Evolutionary conservation across 2,329 filamentous ascomycete genomes (phyloP), one percentile per base, ranked within the genome.

Genomic region (Dactylellina leptospora): DNA sequence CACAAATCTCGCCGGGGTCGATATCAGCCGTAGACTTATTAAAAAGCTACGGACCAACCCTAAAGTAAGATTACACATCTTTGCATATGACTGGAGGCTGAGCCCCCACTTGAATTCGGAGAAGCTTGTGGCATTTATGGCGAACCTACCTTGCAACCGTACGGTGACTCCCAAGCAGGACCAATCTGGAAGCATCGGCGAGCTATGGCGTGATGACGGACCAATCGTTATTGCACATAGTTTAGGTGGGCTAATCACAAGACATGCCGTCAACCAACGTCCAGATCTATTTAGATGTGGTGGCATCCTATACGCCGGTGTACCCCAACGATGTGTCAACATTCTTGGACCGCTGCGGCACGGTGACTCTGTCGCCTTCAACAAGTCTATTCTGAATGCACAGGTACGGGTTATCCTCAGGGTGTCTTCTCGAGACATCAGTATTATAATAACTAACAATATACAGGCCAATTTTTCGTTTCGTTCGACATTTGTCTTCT

Each of bases 21-120:
- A 97, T 78, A 93, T 97, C 66, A 91, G 91, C 3, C 88, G 87
- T 66, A 86, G 91, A 38, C 82, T 97, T 0, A 88, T 97, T 79
- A 93, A 91, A 78, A 88, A 89, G 61, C 80, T 96, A 18, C 85
- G 86, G 75, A 87, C 91, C 10, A 96, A 96, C 76, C 87, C 86
- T 1, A 84, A 85, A 56, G 84, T 82, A 2, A 91, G 92, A 48
- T 85, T 96, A 0, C 92, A 92, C 83, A 89, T 97, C 76, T 97
- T 93, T 78, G 92, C 93, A 16, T 97, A 96, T 77, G 93, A 97
- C 80, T 97, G 93, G 93, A 85, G 93, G 13, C 82, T 97, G 38
- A 95, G 91, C 74, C 93, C 93, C 0, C 85, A 89, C 77, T 82
- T 92, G 0, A 84, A 95, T 0, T 92, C 90, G 2, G 83, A 84